Conservation (phyloP, 345 rosid genomes). For the Orychophragmus violaceus region DNA sequence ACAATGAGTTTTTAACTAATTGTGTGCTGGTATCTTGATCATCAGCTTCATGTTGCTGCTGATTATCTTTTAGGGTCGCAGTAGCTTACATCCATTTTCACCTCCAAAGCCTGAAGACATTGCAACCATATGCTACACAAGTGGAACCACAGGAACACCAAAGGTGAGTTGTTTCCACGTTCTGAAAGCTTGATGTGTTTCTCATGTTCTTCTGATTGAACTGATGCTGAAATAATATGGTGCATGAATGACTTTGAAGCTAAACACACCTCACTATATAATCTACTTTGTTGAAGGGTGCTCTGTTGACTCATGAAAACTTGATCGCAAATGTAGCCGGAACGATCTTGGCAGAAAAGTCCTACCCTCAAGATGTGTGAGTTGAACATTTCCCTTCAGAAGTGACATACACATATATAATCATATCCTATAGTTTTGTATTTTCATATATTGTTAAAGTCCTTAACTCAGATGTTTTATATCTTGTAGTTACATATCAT, state of each 20-base stretch:
- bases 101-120: conserved; percentile 78
- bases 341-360: conserved; percentile 30
- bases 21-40: not conserved
- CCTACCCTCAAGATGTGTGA: conserved; percentile 68
- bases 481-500: conserved; percentile 62
- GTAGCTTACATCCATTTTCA: conserved; percentile 55
- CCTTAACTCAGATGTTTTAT: conserved; percentile 7
- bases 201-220: conserved; percentile 10
- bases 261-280: not conserved
- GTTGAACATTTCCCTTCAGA: conserved; percentile 27
- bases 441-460: not conserved
- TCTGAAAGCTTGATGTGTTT: conserved; percentile 8
- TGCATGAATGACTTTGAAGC: not conserved
- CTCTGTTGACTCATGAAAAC: conserved; percentile 71
- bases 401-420: not conserved
- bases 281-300: conserved; percentile 51
- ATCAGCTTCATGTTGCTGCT: conserved; percentile 15
- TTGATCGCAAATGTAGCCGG: conserved; percentile 82
- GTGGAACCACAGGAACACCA: conserved; percentile 98
- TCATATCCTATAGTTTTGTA: not conserved
- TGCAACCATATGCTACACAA: conserved; percentile 95
- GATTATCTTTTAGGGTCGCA: conserved; percentile 58
- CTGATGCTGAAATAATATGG: conserved; percentile 2
- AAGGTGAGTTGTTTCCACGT: conserved; percentile 41
- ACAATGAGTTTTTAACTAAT: not conserved